phyloP scores from a whole-genome alignment of 169 alveolate species.

The Fabrea salina region DNA sequence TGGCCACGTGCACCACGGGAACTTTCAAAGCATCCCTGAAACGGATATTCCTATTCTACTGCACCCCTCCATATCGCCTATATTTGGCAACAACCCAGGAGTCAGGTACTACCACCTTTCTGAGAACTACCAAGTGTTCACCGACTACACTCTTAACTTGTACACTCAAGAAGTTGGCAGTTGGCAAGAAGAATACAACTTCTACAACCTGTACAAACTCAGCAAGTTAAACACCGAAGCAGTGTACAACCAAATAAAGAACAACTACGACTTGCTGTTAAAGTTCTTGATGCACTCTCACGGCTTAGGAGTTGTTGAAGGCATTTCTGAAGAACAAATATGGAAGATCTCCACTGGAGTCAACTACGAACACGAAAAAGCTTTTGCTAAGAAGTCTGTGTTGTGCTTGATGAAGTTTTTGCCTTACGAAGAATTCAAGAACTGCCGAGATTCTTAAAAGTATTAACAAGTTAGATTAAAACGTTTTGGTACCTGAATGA shows the following conservation, averaged over 20 bases:
- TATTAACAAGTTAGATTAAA: no score
- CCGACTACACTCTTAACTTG: neutral
- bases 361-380: neutral
- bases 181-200: no score
- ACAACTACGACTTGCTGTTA: neutral
- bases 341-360: neutral
- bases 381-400: neutral
- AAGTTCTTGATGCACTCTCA: neutral
- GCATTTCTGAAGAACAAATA: neutral
- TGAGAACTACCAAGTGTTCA: neutral
- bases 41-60: neutral
- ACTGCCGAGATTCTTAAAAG: no score
- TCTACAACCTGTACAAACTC: neutral
- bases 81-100: neutral
- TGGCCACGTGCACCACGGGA: neutral
- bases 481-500: no score
- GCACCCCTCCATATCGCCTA: constrained; percentile 19
- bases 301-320: neutral
- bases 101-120: neutral
- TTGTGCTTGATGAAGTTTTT: neutral
- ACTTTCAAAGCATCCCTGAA: neutral
- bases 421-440: neutral
- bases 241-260: neutral
- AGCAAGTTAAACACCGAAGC: neutral
- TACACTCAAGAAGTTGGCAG: no score